Conservation (phyloP, 2,329 filamentous ascomycete genomes). For the Aspergillus aculeatinus region DNA sequence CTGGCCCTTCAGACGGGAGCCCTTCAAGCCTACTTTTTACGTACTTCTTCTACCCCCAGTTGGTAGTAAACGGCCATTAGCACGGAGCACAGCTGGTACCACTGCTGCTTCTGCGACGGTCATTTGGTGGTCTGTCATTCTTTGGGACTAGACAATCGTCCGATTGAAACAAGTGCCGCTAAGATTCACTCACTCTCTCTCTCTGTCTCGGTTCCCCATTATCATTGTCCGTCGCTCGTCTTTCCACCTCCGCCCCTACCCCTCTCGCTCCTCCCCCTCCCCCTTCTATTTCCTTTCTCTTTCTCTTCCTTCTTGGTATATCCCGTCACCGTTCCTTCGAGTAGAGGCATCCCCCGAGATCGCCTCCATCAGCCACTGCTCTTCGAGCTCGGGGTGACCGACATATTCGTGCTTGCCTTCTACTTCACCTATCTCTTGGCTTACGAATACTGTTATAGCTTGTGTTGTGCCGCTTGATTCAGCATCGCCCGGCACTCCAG, state of each 20-base stretch:
- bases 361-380: background rate
- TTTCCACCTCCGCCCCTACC: background rate
- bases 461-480: slow-evolving; percentile 6
- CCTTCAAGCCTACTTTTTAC: background rate
- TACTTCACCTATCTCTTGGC: background rate
- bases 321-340: background rate
- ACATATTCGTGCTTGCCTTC: background rate
- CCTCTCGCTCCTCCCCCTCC: background rate
- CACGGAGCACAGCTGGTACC: background rate
- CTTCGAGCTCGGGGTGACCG: background rate
- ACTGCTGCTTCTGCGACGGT: background rate
- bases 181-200: slow-evolving; percentile 2
- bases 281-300: background rate
- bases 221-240: background rate
- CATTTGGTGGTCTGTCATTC: background rate
- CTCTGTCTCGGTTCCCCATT: background rate
- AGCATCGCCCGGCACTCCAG: slow-evolving; percentile 3
- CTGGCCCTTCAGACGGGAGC: background rate
- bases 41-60: background rate
- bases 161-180: slow-evolving; percentile 2
- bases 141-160: background rate
- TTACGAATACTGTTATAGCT: slow-evolving; percentile 2
- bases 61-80: background rate
- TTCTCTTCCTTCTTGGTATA: background rate
- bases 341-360: background rate